phyloP scores from a whole-genome alignment of 441 rosid species.

The Bocquillonia castaneifolia region DNA sequence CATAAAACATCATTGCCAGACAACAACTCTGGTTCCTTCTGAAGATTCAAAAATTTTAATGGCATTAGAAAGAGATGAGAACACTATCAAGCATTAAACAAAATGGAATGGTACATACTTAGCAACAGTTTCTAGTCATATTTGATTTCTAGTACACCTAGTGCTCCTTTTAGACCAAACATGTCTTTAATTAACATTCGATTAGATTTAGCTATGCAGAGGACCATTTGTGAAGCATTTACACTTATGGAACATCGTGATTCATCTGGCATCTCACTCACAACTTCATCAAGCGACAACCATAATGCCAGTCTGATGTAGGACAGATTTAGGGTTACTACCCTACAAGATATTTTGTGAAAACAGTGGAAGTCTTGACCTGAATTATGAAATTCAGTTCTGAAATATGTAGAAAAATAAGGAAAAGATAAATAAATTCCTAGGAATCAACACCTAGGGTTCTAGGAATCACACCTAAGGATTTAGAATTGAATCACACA shows the following conservation, averaged over 20 bases:
- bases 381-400: too few species aligned
- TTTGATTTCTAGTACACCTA: background rate
- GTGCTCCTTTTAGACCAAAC: background rate
- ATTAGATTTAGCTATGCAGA: background rate
- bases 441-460: too few species aligned
- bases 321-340: too few species aligned
- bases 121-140: background rate
- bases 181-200: background rate
- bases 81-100: background rate
- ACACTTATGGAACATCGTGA: slow-evolving; percentile 8
- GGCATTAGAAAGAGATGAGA: slow-evolving; percentile 2
- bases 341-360: too few species aligned
- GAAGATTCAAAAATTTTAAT: slow-evolving; percentile 28
- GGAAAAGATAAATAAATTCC: too few species aligned
- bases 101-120: background rate
- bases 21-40: slow-evolving; percentile 91
- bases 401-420: too few species aligned
- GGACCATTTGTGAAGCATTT: background rate
- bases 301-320: too few species aligned
- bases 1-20: slow-evolving; percentile 93
- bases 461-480: too few species aligned
- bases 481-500: too few species aligned
- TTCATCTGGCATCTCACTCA: background rate
- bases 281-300: slow-evolving; percentile 7
- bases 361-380: too few species aligned